phyloP scores from a whole-genome alignment of 1,284 basidiomycete species.

The Cutaneotrichosporon curvatum region DNA sequence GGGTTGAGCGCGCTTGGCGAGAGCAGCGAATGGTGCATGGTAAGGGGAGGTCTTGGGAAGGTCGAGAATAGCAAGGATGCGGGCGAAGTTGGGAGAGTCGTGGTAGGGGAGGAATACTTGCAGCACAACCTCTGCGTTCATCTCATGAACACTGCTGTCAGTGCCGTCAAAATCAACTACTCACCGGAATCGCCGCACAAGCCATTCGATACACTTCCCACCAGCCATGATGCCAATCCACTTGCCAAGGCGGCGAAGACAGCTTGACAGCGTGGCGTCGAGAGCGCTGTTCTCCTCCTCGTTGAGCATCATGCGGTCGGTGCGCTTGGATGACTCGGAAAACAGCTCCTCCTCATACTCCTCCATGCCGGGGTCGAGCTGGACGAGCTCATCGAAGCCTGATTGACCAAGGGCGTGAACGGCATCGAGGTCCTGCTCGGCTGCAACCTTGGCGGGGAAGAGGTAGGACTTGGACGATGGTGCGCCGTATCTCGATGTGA shows the following conservation, averaged over 20 bases:
- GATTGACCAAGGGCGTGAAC: slow-evolving; percentile 75
- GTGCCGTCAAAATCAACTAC: slow-evolving; percentile 26
- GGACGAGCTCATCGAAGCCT: slow-evolving; percentile 62
- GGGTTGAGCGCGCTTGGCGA: slow-evolving; percentile 64
- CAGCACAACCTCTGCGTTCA: slow-evolving; percentile 76
- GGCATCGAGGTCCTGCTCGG: slow-evolving; percentile 76
- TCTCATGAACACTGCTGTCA: slow-evolving; percentile 72
- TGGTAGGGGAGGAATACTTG: slow-evolving; percentile 88
- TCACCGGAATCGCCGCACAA: slow-evolving; percentile 84
- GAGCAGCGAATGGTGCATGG: slow-evolving; percentile 57
- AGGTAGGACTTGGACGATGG: slow-evolving; percentile 67
- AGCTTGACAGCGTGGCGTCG: slow-evolving; percentile 47
- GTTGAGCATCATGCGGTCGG: slow-evolving; percentile 75
- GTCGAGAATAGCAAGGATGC: slow-evolving; percentile 80
- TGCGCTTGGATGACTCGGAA: slow-evolving; percentile 65
- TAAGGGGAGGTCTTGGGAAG: slow-evolving; percentile 49
- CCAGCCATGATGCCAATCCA: slow-evolving; percentile 76
- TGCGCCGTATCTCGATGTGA: slow-evolving; percentile 53
- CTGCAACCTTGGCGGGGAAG: slow-evolving; percentile 73
- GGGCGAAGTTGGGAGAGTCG: slow-evolving; percentile 87
- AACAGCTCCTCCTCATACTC: slow-evolving; percentile 66
- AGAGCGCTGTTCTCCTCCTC: slow-evolving; percentile 59
- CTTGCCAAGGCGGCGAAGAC: slow-evolving; percentile 66
- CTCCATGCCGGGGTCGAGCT: slow-evolving; percentile 54
- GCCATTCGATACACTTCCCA: slow-evolving; percentile 89